Percentiles rank a stretch among this genome's conserved stretches.
phyloP scores from a whole-genome alignment of 2,329 filamentous ascomycete genomes.

The Pseudopyricularia cyperi region DNA sequence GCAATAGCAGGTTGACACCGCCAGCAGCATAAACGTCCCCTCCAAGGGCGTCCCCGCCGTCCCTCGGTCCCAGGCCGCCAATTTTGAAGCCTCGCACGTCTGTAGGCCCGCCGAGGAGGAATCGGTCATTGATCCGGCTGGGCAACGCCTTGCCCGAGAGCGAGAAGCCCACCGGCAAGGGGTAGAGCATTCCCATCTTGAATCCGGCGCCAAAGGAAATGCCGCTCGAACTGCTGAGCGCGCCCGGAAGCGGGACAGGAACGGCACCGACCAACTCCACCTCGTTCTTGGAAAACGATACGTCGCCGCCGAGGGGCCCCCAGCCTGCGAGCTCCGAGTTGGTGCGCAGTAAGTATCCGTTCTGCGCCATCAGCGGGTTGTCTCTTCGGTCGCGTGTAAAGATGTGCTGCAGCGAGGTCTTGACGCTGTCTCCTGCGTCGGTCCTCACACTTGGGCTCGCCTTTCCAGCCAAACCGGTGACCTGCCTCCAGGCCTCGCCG shows the following conservation, averaged over 20 bases:
- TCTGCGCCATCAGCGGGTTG: conserved; percentile 69
- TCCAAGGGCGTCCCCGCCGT: conserved; percentile 74
- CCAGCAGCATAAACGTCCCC: conserved; percentile 88
- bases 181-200: conserved; percentile 71
- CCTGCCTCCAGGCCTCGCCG: conserved; percentile 72
- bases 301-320: conserved; percentile 73
- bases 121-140: conserved; percentile 85
- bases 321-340: conserved; percentile 76
- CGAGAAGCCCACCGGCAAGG: conserved; percentile 53
- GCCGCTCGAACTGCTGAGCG: conserved; percentile 52
- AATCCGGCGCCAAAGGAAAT: conserved; percentile 74
- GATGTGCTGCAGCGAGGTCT: conserved; percentile 24
- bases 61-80: conserved; percentile 76
- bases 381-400: conserved; percentile 59
- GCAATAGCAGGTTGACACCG: conserved; percentile 73
- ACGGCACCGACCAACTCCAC: conserved; percentile 66
- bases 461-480: conserved; percentile 58
- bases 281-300: conserved; percentile 90
- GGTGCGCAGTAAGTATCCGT: conserved; percentile 69
- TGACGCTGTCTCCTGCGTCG: conserved; percentile 69
- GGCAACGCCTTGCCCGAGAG: conserved; percentile 40
- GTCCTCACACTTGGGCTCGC: conserved; percentile 72
- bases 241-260: conserved; percentile 57
- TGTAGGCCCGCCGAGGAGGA: conserved; percentile 86
- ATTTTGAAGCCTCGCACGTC: conserved; percentile 90